Base-by-base conservation (phyloP, 192 early-diverging fungal genomes). In the Diversispora epigaea region DNA sequence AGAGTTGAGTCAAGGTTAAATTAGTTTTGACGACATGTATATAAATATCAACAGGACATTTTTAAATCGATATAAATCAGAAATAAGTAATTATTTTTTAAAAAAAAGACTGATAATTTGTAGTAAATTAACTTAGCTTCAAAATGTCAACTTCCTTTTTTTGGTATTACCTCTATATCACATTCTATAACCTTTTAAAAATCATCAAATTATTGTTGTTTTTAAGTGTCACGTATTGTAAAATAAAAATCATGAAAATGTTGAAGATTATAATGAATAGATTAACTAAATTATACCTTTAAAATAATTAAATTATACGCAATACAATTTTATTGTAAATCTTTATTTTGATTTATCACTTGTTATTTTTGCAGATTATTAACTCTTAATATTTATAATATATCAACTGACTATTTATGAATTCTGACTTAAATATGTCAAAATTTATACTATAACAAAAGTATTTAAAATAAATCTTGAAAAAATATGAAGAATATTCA, bases 181-280 rank as follows among this genome's bases (percentile, higher is more conserved):
- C n/a, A n/a, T n/a, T n/a, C n/a, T n/a, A n/a, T n/a, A n/a, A n/a
- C n/a, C n/a, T n/a, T n/a, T n/a, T n/a, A n/a, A n/a, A n/a, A n/a
- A n/a, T n/a, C n/a, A n/a, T n/a, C n/a, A n/a, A n/a, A n/a, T n/a
- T n/a, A n/a, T n/a, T n/a, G n/a, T n/a, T n/a, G n/a, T n/a, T n/a
- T n/a, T n/a, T n/a, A n/a, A n/a, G n/a, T n/a, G n/a, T n/a, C n/a
- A n/a, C n/a, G n/a, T n/a, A n/a, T n/a, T n/a, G n/a, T n/a, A n/a
- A n/a, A n/a, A n/a, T n/a, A n/a, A 71, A 71, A n/a, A 71, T 71
- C 45, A 11, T 41, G 21, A 70, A 71, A 11, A 71, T 71, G 69
- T 19, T 71, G 0, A 71, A 71, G n/a, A 56, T 54, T 44, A 11
- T 71, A 39, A 71, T 71, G 69, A 71, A 71, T 45, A 5, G 69